Evolutionary conservation across 495 filamentous ascomycete genomes (phyloP), one percentile per base, ranked within the genome.

Genomic region (Talaromyces nanjingensis): DNA sequence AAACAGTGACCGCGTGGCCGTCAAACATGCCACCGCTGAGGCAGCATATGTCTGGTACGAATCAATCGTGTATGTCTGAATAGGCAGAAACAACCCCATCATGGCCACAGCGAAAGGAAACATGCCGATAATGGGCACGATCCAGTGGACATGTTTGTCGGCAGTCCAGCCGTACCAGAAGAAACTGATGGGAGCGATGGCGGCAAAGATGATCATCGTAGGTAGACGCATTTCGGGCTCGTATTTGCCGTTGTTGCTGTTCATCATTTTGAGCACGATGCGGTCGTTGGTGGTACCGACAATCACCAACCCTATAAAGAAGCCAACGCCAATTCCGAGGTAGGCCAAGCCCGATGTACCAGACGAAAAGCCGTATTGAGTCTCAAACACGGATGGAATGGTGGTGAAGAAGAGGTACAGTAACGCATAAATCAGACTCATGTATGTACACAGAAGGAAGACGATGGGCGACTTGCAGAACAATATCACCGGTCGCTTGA

Each of bases 321-420:
- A 79, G 0, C 87, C 87, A 7, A 87, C 64, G 0, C 79, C 81
- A 45, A 91, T 87, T 0, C 84, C 83, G 0, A 87, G 68, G 67
- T 88, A 91, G 22, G 78, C 80, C 4, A 88, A 76, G 6, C 85
- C 86, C 0, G 84, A 85, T 1, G 83, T 64, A 3, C 84, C 83
- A 2, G 80, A 66, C 0, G 77, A 78, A 61, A 86, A 82, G 22
- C 77, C 78, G 66, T 91, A 85, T 0, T 77, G 81, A 1, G 79
- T 74, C 6, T 72, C 72, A 70, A 89, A 92, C 66, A 91, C 83
- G 65, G 78, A 77, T 0, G 82, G 75, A 68, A 89, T 91, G 4
- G 86, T 88, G n/a, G 84, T 83, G 59, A 89, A 79, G 71, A 89
- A 88, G 6, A 86, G 82, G 69, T 89, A 91, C 0, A 89, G 76